These are phyloP conservation scores for Talaromyces borbonicus DNA, from an alignment of 495 filamentous ascomycete genomes.

Conservation along the genomic window DNA sequence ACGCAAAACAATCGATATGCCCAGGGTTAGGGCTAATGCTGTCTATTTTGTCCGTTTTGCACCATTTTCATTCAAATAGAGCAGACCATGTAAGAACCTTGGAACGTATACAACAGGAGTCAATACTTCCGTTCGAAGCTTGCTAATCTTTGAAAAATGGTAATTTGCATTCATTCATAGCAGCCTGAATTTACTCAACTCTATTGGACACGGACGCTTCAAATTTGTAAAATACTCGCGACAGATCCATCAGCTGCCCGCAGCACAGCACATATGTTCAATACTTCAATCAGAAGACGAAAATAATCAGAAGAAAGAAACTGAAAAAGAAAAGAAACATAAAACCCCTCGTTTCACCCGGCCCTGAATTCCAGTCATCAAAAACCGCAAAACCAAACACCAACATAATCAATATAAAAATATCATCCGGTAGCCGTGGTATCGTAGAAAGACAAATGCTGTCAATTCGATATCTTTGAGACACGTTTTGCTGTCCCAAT, in stretches of 20 bases:
- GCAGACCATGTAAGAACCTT: too few species aligned
- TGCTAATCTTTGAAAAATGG: too few species aligned
- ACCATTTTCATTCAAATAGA: too few species aligned
- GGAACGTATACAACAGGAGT: too few species aligned
- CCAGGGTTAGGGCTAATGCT: too few species aligned
- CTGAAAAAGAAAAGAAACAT: neutral
- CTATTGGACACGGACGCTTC: neutral
- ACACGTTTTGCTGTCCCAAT: slow-evolving; percentile 78
- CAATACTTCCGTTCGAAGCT: too few species aligned
- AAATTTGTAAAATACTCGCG: neutral
- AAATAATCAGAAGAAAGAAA: too few species aligned
- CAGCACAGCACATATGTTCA: slow-evolving; percentile 2
- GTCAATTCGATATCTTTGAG: slow-evolving; percentile 45
- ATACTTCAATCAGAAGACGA: neutral
- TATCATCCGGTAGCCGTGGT: slow-evolving; percentile 1
- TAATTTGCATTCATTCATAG: too few species aligned
- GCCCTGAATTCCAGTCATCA: neutral
- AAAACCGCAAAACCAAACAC: slow-evolving; percentile 6
- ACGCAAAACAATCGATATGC: too few species aligned
- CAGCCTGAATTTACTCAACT: slow-evolving; percentile 1
- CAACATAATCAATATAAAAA: slow-evolving; percentile 2
- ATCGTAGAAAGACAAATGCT: slow-evolving; percentile 1
- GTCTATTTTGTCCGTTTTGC: too few species aligned
- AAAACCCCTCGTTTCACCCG: neutral
- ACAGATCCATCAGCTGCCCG: neutral